phyloP scores from a whole-genome alignment of 2,329 filamentous ascomycete genomes.

The Fonsecaea erecta region DNA sequence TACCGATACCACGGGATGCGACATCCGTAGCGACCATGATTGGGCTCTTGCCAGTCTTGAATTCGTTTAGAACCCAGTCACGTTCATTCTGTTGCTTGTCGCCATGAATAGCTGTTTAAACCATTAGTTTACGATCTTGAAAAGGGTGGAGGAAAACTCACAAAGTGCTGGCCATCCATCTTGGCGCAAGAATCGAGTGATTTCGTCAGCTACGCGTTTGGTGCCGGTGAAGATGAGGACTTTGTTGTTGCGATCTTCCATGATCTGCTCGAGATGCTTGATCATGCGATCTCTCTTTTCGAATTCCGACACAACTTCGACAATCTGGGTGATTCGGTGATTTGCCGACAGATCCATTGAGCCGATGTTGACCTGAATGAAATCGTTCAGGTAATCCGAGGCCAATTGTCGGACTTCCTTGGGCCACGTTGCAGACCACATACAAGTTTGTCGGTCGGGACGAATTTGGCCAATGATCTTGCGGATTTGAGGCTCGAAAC shows the following conservation, averaged over 20 bases:
- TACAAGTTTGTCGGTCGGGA: conserved; percentile 96
- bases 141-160: conserved; percentile 56
- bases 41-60: conserved; percentile 98
- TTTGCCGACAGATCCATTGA: conserved; percentile 96
- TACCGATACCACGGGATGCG: conserved; percentile 99
- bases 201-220: conserved; percentile 95
- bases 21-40: conserved; percentile 99
- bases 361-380: conserved; percentile 98
- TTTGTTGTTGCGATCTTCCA: conserved; percentile 96
- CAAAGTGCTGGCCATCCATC: conserved; percentile 97
- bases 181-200: conserved; percentile 94
- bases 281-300: conserved; percentile 98
- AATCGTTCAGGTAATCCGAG: conserved; percentile 87
- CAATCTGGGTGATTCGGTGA: conserved; percentile 96
- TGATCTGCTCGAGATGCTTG: conserved; percentile 96
- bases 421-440: conserved; percentile 99
- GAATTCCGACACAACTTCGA: conserved; percentile 93
- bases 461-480: conserved; percentile 98
- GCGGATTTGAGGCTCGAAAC: conserved; percentile 98
- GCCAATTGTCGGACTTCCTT: conserved; percentile 96
- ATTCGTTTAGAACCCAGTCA: conserved; percentile 99
- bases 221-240: conserved; percentile 86
- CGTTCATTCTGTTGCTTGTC: conserved; percentile 99
- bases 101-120: conserved; percentile 85
- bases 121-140: conserved; percentile 45